Percentiles rank a stretch among this genome's conserved stretches.
These are phyloP conservation scores for Citrus inodora DNA, from an alignment of 345 rosid species.

Conservation along the genomic window DNA sequence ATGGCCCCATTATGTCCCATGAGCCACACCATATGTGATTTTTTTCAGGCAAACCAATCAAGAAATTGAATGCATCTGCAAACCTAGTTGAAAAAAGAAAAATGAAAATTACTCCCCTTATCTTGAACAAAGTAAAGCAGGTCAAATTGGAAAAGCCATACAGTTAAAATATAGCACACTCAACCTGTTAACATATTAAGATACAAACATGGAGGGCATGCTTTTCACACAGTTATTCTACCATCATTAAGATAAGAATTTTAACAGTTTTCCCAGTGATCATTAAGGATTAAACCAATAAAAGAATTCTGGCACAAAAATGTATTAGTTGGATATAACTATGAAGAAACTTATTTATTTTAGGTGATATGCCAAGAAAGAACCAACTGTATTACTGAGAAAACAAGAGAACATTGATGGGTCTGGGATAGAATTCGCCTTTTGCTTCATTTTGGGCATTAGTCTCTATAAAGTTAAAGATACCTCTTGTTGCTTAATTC, in stretches of 20 bases:
- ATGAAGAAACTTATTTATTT: neutral
- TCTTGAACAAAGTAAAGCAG: neutral
- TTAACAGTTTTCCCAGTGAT: neutral
- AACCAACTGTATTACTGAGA: neutral
- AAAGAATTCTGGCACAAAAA: neutral
- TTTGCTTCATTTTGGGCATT: neutral
- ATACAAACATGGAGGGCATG: neutral
- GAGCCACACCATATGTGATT: conserved; percentile 82
- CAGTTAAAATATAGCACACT: neutral
- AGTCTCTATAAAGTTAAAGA: neutral
- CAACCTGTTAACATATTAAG: neutral
- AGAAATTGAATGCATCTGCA: conserved; percentile 64
- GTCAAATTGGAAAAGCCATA: conserved; percentile 2
- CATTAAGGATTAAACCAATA: neutral
- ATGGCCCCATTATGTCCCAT: conserved; percentile 88
- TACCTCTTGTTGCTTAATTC: neutral
- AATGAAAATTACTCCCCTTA: neutral
- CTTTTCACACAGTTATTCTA: neutral
- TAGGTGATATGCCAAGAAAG: neutral
- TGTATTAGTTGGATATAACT: neutral
- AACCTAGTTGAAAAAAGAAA: conserved; percentile 47
- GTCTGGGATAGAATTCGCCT: neutral
- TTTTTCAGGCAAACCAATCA: conserved; percentile 64
- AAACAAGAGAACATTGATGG: neutral
- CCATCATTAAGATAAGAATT: neutral